Evolutionary conservation across 345 rosid species (phyloP).

Genomic region (Linum tenue): DNA sequence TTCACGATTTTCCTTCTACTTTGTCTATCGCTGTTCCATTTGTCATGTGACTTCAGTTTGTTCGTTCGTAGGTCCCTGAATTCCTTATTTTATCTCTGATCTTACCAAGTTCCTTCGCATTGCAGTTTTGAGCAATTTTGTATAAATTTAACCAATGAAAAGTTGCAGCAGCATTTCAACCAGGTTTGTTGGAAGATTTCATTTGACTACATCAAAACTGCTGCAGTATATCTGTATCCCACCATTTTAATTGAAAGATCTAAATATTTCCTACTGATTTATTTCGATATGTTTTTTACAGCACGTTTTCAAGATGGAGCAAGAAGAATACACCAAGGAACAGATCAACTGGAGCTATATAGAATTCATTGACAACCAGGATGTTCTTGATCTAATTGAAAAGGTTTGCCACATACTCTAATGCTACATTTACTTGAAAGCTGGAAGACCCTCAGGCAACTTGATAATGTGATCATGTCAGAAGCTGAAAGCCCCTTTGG

Average conservation of each 20-base stretch:
- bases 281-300: not conserved
- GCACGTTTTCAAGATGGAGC: slow-evolving; percentile 12
- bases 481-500: no score
- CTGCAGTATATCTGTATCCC: not conserved
- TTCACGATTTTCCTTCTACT: not conserved
- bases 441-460: not conserved
- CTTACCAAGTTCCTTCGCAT: not conserved
- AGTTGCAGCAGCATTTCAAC: slow-evolving; percentile 9
- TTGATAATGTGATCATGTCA: no score
- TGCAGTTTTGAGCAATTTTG: slow-evolving; percentile 11
- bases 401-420: not conserved
- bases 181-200: not conserved
- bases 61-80: not conserved
- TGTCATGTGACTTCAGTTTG: not conserved
- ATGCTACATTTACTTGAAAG: not conserved
- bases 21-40: not conserved
- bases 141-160: slow-evolving; percentile 11
- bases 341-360: slow-evolving; percentile 10
- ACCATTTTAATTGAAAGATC: not conserved
- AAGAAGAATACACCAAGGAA: slow-evolving; percentile 10
- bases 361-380: slow-evolving; percentile 9
- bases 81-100: not conserved
- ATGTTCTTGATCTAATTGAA: slow-evolving; percentile 10
- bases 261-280: not conserved
- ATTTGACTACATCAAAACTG: not conserved